Conservation (phyloP, 2,329 filamentous ascomycete genomes). For the Rutstroemia sp. region DNA sequence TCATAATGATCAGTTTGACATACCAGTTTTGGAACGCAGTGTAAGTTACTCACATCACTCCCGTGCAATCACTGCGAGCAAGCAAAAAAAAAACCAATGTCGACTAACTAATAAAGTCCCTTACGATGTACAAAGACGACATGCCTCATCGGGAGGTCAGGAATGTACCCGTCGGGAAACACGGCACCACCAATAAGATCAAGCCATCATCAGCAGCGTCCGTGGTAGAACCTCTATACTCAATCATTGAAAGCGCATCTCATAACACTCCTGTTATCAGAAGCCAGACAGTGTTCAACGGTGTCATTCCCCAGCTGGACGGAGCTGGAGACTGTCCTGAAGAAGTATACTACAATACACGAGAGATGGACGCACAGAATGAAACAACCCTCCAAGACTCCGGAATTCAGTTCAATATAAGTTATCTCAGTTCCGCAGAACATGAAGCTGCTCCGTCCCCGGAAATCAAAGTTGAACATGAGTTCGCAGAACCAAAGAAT, state of each 20-base stretch:
- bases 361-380: not conserved
- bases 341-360: not conserved
- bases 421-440: not conserved
- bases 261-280: too few relatives aligned
- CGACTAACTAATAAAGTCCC: not conserved
- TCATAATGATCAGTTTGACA: not conserved
- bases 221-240: not conserved
- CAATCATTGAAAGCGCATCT: not conserved
- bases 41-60: not conserved
- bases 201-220: not conserved
- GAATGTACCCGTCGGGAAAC: not conserved
- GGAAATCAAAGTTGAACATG: not conserved
- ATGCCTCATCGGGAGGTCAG: not conserved
- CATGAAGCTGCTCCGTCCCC: not conserved
- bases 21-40: not conserved
- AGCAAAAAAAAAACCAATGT: not conserved
- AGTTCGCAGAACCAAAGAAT: not conserved
- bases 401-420: not conserved
- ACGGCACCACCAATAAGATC: not conserved
- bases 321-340: not conserved
- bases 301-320: not conserved
- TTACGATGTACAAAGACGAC: not conserved
- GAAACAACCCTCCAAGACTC: not conserved
- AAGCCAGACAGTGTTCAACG: too few relatives aligned
- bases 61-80: not conserved